These are phyloP conservation scores for Ganoderma boninense DNA, from an alignment of 1,284 basidiomycete genomes.

Conservation along the genomic window DNA sequence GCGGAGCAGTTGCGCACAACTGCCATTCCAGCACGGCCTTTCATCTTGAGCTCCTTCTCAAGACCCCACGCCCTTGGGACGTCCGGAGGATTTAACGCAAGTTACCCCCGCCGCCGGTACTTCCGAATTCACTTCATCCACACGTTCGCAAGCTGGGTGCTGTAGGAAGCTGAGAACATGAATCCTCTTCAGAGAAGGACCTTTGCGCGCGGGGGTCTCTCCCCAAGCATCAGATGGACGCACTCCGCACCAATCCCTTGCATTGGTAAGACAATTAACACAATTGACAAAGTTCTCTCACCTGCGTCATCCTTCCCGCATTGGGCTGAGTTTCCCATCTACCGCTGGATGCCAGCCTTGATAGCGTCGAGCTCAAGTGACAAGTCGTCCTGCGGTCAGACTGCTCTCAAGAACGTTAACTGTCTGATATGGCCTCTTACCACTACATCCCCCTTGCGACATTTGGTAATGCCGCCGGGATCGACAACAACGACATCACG, in stretches of 20 bases:
- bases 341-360: background rate
- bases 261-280: background rate
- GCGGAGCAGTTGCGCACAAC: background rate
- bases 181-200: background rate
- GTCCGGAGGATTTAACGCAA: background rate
- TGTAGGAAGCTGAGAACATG: background rate
- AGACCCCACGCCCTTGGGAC: background rate
- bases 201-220: background rate
- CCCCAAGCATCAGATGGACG: background rate
- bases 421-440: background rate
- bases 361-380: background rate
- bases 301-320: background rate
- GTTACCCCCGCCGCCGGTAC: background rate
- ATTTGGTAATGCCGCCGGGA: background rate
- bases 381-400: background rate
- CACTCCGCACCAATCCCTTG: background rate
- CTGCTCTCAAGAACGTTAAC: background rate
- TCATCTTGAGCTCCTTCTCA: background rate
- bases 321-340: background rate
- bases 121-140: background rate
- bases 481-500: background rate
- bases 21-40: background rate
- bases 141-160: background rate
- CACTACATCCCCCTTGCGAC: constrained; percentile 1
- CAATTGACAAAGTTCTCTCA: background rate